Evolutionary conservation across 2,329 filamentous ascomycete species (phyloP), one percentile per base, ranked within the genome.

Genomic region (Apiospora koreana): DNA sequence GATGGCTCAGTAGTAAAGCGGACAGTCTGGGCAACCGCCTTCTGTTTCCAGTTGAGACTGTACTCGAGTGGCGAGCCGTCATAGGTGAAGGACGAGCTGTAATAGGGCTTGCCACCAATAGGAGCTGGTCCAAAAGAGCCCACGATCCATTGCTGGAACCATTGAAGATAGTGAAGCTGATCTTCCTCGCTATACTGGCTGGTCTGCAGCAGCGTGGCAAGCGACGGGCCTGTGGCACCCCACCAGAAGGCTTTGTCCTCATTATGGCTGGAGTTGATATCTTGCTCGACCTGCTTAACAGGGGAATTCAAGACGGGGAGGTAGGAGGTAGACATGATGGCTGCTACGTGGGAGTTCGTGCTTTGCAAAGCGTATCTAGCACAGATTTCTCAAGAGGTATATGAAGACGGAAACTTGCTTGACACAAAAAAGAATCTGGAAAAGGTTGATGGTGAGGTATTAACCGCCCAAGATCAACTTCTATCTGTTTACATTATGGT

Each of bases 11-110:
- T 68, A 5, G 69, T 71, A n/a, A 71, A 72, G 1, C 71, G 69
- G n/a, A 72, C 50, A 2, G 67, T 70, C 18, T 68, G 69, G 2
- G 9, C 18, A 8, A 35, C 9, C 2, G 25, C 66, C 28, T 68
- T 70, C 69, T 71, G 69, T n/a, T 71, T 72, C 71, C 71, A 72
- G 65, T 72, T 71, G 25, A 71, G 48, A 21, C 71, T 71, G 41
- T 58, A 69, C 64, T 72, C 71, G 2, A 70, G 10, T 1, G 64
- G 48, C 1, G 67, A 68, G 10, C 45, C 28, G 31, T 72, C 71
- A n/a, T 68, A 46, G 31, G 65, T 68, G 9, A 71, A 31, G 3
- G 38, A 65, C 0, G 71, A 43, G 5, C 10, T 21, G 38, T 71
- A 68, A 8, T 67, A 25, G 3, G 69, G 46, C n/a, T 48, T 48